Evolutionary conservation across 805 yeast genomes (phyloP), one percentile per base, ranked within the genome.

Genomic region (Torulaspora gathmanii): DNA sequence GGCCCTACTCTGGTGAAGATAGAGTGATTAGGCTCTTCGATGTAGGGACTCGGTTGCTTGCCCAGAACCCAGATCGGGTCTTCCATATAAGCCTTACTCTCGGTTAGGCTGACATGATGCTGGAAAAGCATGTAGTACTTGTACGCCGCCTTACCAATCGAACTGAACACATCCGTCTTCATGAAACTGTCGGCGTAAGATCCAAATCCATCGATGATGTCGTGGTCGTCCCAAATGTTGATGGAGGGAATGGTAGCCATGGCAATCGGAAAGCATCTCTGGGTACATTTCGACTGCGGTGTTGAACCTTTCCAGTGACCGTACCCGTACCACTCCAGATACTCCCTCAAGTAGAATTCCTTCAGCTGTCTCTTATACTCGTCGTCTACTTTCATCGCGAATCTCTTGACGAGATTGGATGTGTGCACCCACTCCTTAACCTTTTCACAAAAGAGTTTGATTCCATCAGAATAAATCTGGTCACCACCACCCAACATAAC

Each of bases 401-500:
- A 63, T 53, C 78, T 82, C 52, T 70, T 68, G 25, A 69, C 57
- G 8, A 80, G 67, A 47, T 73, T 77, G 45, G 70, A 73, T 49
- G 78, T 80, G 23, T 70, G 59, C 23, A 79, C 63, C 96, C 97
- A 89, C 25, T 77, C 62, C 48, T 73, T 63, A 54, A 85, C 77
- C 6, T 61, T 61, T 38, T 73, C 58, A 12, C 83, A 78, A 16
- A 77, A 71, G 16, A 73, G 52, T 63, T 83, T 85, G 54, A 91
- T 80, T 1, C 87, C 73, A 66, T 91, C 99, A 42, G 90, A 80
- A 63, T 91, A 91, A 40, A 91, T 75, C 68, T 91, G 99, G 67
- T 91, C 99, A 26, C 99, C 99, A 42, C 98, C 98, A 23, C 98
- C 98, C 23, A 93, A 70, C 95, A 91, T 90, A 4, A 88, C 97